Percentiles rank a stretch among this genome's conserved stretches.
These are phyloP conservation scores for Brassica nigra DNA, from an alignment of 345 rosid genomes.

Conservation along the genomic window DNA sequence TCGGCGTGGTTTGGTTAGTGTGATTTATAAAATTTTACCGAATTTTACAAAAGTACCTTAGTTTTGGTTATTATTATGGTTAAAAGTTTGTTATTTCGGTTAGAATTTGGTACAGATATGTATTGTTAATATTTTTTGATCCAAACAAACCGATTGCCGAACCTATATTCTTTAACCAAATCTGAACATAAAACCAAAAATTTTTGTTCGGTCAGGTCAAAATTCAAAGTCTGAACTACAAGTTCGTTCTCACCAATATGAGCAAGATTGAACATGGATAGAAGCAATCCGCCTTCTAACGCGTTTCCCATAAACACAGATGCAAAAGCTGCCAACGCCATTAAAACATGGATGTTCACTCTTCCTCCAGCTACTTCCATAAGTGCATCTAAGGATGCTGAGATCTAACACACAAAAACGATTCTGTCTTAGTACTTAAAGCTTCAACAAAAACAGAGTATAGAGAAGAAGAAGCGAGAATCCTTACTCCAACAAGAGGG, in stretches of 20 bases:
- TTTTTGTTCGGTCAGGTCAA: neutral
- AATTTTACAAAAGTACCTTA: neutral
- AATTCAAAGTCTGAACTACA: neutral
- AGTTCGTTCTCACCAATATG: slow-evolving; percentile 60
- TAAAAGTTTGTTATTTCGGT: too few relatives aligned
- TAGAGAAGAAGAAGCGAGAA: neutral
- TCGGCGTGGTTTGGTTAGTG: too few relatives aligned
- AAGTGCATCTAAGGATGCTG: slow-evolving; percentile 85
- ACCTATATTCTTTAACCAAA: too few relatives aligned
- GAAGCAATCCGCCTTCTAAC: slow-evolving; percentile 87
- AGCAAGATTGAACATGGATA: slow-evolving; percentile 91
- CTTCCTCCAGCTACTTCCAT: slow-evolving; percentile 79
- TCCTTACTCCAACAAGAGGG: slow-evolving; percentile 79
- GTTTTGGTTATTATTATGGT: too few relatives aligned
- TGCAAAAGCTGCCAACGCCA: slow-evolving; percentile 91
- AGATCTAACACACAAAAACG: slow-evolving; percentile 47
- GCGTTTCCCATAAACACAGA: slow-evolving; percentile 83
- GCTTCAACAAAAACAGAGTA: neutral
- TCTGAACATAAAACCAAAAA: too few relatives aligned
- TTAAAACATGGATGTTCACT: slow-evolving; percentile 91
- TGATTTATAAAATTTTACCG: neutral
- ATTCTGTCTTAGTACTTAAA: neutral
- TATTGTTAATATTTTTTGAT: too few relatives aligned
- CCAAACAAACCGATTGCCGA: too few relatives aligned
- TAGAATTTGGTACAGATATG: neutral